phyloP scores from a whole-genome alignment of 2,329 filamentous ascomycete species.

The Xylariales sp. region DNA sequence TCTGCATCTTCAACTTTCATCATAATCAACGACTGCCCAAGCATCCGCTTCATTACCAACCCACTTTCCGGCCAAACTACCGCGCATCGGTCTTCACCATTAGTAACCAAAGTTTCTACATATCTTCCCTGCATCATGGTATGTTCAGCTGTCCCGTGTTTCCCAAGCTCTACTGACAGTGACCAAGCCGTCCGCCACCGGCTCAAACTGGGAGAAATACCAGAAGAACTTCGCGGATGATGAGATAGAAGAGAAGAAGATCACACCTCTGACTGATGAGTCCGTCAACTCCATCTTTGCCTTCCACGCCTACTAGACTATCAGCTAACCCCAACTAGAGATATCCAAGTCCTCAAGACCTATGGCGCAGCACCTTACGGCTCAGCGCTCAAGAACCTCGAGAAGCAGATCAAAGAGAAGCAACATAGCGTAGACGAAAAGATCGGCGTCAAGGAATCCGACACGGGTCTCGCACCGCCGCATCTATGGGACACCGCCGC shows the following conservation, averaged over 20 bases:
- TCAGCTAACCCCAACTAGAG: constrained; percentile 50
- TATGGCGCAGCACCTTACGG: constrained; percentile 97
- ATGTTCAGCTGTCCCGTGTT: neutral
- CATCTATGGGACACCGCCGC: constrained; percentile 98
- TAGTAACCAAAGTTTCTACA: no score
- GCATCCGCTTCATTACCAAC: neutral
- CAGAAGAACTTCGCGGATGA: constrained; percentile 95
- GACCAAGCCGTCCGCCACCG: constrained; percentile 96
- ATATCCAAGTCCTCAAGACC: constrained; percentile 98
- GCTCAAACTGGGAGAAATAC: constrained; percentile 97
- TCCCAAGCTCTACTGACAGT: no score
- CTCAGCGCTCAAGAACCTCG: constrained; percentile 88
- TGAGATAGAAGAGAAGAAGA: constrained; percentile 99
- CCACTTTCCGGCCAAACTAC: no score
- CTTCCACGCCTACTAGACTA: constrained; percentile 20
- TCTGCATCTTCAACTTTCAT: neutral
- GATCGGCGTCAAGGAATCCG: constrained; percentile 95
- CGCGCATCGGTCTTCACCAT: no score
- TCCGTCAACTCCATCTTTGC: constrained; percentile 34
- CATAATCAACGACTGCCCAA: neutral
- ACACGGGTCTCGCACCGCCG: constrained; percentile 94
- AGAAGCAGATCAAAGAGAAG: constrained; percentile 99
- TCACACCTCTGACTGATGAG: constrained; percentile 94
- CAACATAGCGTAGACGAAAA: constrained; percentile 98
- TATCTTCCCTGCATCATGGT: neutral